phyloP scores from a whole-genome alignment of 495 filamentous ascomycete species.

The Pseudevernia furfuracea region DNA sequence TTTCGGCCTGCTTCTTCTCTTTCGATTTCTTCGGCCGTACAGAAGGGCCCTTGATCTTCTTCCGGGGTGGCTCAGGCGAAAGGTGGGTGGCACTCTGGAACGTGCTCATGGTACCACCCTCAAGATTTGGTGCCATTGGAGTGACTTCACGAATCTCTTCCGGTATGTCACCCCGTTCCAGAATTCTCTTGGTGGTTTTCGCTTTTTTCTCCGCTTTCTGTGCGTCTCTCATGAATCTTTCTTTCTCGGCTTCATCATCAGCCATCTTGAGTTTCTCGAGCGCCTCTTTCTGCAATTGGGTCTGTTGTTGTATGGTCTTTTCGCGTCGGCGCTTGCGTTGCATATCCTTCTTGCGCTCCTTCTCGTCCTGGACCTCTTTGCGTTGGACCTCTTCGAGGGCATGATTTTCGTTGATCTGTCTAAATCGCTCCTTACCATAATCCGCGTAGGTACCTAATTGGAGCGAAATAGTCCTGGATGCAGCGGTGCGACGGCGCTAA shows the following conservation, averaged over 20 bases:
- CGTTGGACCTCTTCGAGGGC: constrained; percentile 80
- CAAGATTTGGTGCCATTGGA: constrained; percentile 70
- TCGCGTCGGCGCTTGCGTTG: constrained; percentile 95
- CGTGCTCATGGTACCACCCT: constrained; percentile 79
- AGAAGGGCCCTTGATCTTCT: constrained; percentile 53
- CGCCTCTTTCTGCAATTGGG: constrained; percentile 77
- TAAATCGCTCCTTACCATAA: constrained; percentile 47
- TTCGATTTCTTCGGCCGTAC: constrained; percentile 77
- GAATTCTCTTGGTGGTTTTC: constrained; percentile 68
- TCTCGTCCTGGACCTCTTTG: constrained; percentile 86
- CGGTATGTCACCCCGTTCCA: constrained; percentile 75
- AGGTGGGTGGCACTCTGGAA: constrained; percentile 63
- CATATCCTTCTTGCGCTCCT: constrained; percentile 99
- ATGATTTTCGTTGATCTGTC: constrained; percentile 50
- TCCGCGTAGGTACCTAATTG: constrained; percentile 49
- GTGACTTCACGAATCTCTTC: constrained; percentile 71
- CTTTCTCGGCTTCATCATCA: constrained; percentile 69
- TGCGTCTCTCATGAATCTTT: constrained; percentile 69
- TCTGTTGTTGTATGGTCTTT: constrained; percentile 80
- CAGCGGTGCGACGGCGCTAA: constrained; percentile 49
- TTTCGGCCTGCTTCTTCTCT: constrained; percentile 93
- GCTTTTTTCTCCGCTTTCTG: constrained; percentile 83
- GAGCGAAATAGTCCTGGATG: constrained; percentile 42
- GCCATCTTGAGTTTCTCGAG: constrained; percentile 65
- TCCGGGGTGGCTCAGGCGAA: constrained; percentile 53